phyloP scores from a whole-genome alignment of 257 asterid genomes.

The Apocynum venetum region DNA sequence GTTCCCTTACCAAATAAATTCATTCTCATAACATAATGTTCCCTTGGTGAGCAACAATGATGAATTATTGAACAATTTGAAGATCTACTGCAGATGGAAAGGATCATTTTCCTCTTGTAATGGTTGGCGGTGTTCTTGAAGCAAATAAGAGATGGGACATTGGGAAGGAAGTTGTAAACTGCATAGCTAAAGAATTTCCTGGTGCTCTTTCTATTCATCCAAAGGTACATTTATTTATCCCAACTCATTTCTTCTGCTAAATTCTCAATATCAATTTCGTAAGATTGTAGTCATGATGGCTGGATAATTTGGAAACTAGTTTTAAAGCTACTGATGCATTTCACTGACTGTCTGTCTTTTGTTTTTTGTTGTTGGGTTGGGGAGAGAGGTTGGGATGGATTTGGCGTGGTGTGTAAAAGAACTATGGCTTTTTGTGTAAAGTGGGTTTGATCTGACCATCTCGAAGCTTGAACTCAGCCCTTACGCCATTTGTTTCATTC shows the following conservation, averaged over 20 bases:
- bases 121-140: constrained; percentile 83
- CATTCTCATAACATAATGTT: neutral
- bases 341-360: neutral
- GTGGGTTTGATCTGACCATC: no score
- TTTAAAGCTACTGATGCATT: neutral
- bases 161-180: constrained; percentile 60
- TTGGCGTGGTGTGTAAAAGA: no score
- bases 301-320: neutral
- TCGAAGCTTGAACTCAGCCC: no score
- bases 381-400: no score
- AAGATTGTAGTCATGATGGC: neutral
- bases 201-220: constrained; percentile 71
- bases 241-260: neutral
- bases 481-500: no score
- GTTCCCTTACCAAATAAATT: no score
- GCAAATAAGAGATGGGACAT: constrained; percentile 77
- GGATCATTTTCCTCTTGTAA: constrained; percentile 65
- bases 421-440: no score
- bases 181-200: constrained; percentile 60
- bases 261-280: neutral
- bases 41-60: neutral
- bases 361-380: no score
- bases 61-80: neutral
- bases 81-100: constrained; percentile 44
- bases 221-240: constrained; percentile 32